Evolutionary conservation across 495 filamentous ascomycete genomes (phyloP), one percentile per base, ranked within the genome.

Genomic region (Aspergillus mulundensis): DNA sequence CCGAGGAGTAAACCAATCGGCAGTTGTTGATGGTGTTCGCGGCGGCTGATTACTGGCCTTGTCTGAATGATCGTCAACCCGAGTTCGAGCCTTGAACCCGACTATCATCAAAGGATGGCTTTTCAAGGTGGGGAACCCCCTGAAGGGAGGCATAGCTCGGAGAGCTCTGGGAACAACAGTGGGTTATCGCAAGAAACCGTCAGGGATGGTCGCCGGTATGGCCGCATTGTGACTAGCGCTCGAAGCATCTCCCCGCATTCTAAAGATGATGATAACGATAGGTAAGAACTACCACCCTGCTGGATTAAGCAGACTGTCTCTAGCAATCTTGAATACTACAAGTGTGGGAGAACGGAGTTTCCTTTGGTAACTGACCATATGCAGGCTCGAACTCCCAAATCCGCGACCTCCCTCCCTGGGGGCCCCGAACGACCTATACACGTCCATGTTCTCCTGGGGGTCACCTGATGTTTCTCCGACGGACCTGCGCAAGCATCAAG

Each of bases 171-270:
- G 28, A 67, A 64, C 38, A 63, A 67, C 43, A 77, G 75, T 59
- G 74, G 66, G 56, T 58, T 68, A 24, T 74, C 76, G n/a, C 75
- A 80, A 46, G 74, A 76, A 25, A 80, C 72, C 5, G 63, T 80
- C 23, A 74, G 64, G 54, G 72, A 75, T 32, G 60, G 60, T 42
- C 66, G 67, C 32, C 61, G 36, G 57, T 58, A 48, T 62, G 65
- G 53, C 20, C 60, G 54, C 20, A 55, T 59, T 38, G 44, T 59
- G n/a, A 38, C 62, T 10, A 57, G 71, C 52, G 66, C 65, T 65
- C 68, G 67, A 56, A 64, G 67, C 58, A 54, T 63, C 11, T 70
- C 67, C 12, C 57, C 61, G 3, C 66, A 70, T 57, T 62, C 66
- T 1, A 65, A 63, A 11, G 67, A 66, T 15, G 54, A 66, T 32